Percentiles rank a stretch among this genome's conserved stretches.
Conservation (phyloP, 2,329 filamentous ascomycete species). For the Ilyonectria destructans region DNA sequence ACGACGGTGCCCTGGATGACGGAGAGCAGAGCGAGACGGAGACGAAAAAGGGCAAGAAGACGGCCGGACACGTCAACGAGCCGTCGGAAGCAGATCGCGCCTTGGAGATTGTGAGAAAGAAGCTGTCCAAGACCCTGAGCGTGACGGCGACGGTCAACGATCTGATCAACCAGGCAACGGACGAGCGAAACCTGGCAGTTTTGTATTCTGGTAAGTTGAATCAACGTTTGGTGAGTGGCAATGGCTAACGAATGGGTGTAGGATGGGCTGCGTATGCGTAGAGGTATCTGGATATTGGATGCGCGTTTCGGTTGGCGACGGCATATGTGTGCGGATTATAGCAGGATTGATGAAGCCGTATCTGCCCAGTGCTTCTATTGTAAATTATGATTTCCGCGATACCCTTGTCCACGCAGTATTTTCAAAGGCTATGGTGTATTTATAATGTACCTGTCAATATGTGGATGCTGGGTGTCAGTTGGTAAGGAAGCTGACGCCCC, state of each 20-base stretch:
- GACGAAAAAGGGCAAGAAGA: constrained; percentile 57
- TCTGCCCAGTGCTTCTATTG: too few species aligned
- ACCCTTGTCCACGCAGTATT: too few species aligned
- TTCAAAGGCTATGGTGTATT: not conserved
- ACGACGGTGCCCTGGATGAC: constrained; percentile 57
- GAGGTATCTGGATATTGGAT: constrained; percentile 24
- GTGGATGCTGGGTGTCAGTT: not conserved
- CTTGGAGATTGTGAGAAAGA: constrained; percentile 94
- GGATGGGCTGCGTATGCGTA: constrained; percentile 66
- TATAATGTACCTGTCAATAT: not conserved
- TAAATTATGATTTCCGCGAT: too few species aligned
- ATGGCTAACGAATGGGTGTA: constrained; percentile 47
- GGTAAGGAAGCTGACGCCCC: not conserved
- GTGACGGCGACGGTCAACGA: constrained; percentile 97
- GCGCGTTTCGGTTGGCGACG: not conserved
- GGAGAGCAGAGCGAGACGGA: constrained; percentile 59
- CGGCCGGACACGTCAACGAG: constrained; percentile 65
- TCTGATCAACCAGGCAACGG: constrained; percentile 94
- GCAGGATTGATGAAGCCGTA: not conserved
- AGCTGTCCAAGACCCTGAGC: constrained; percentile 93
- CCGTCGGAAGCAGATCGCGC: constrained; percentile 89
- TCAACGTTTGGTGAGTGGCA: not conserved
- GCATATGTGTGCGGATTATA: not conserved
- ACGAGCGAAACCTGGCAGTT: constrained; percentile 92
- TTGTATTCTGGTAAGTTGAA: constrained; percentile 81